Base-by-base conservation (phyloP, 331 rosid species). In the Quercus lobata region DNA sequence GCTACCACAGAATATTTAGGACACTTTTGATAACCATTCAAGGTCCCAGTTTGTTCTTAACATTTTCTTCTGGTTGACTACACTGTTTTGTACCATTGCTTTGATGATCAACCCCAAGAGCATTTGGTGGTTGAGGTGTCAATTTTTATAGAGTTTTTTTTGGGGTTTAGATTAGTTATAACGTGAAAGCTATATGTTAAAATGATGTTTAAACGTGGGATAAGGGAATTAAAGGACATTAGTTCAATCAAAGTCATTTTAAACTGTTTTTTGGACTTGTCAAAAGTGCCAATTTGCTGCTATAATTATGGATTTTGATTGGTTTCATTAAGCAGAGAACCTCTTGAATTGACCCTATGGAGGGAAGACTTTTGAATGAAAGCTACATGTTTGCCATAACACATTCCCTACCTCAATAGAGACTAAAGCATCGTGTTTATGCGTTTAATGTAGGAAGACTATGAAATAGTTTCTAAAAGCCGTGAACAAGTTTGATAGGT, bases 11-110 rank as follows among this genome's bases (percentile, higher is more conserved):
- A 71, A 76, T 78, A 12, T 60, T 70, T 2, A 75, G 69, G 76
- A 85, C 87, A 85, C 52, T 74, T 74, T 81, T 72, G 79, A 81
- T 83, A 74, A 69, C 80, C 74, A 81, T 68, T 49, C 32, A 57
- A 77, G 91, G 91, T 80, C 86, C 85, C 41, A 74, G 58, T 46
- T 49, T 83, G 82, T 73, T 82, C 78, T 63, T 63, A 70, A 66
- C 84, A 19, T 68, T 58, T 83, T 68, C 75, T 68, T 32, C 82
- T 83, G 80, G 75, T 81, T 84, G 80, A 76, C 58, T 58, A 46
- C 68, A 41, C 78, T 77, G 53, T 80, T 85, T 71, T 75, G 69
- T 71, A 44, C 72, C 66, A 69, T 73, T 57, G 70, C 17, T 49
- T 78, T 78, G 18, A 53, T 75, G 82, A 69, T 82, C 22, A 57